Conservation (phyloP, 805 yeast species). For the Saccharomycopsis sp. region DNA sequence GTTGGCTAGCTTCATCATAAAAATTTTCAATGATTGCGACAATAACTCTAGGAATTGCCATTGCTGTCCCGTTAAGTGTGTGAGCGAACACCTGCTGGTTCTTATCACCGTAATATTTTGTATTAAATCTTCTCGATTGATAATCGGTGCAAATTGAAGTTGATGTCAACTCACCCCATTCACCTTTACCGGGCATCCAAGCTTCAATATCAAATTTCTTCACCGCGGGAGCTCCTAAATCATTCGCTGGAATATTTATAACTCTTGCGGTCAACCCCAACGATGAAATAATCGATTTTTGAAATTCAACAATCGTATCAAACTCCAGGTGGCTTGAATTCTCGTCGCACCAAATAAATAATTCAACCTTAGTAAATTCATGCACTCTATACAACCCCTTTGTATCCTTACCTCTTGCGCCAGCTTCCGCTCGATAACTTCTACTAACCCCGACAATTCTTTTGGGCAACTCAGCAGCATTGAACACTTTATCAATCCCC, state of each 20-base stretch:
- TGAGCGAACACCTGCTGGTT: conserved; percentile 46
- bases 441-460: conserved; percentile 76
- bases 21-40: conserved; percentile 85
- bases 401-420: conserved; percentile 90
- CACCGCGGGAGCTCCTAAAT: conserved; percentile 89
- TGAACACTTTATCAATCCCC: conserved; percentile 40
- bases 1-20: conserved; percentile 51
- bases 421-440: conserved; percentile 93
- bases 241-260: conserved; percentile 82
- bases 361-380: conserved; percentile 91
- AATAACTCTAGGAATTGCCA: conserved; percentile 90
- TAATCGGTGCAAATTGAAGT: conserved; percentile 89
- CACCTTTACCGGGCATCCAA: conserved; percentile 95
- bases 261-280: conserved; percentile 79
- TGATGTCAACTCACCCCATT: conserved; percentile 90
- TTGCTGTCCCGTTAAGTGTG: conserved; percentile 91
- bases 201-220: conserved; percentile 92
- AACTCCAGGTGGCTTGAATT: conserved; percentile 44
- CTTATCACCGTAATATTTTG: conserved; percentile 42
- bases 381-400: conserved; percentile 91
- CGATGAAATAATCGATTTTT: conserved; percentile 52
- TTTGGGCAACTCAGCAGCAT: conserved; percentile 40
- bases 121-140: conserved; percentile 78
- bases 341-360: conserved; percentile 63
- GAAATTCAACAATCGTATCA: conserved; percentile 56